These are phyloP conservation scores for Yarrowia osloensis DNA, from an alignment of 805 yeast genomes.

Conservation along the genomic window DNA sequence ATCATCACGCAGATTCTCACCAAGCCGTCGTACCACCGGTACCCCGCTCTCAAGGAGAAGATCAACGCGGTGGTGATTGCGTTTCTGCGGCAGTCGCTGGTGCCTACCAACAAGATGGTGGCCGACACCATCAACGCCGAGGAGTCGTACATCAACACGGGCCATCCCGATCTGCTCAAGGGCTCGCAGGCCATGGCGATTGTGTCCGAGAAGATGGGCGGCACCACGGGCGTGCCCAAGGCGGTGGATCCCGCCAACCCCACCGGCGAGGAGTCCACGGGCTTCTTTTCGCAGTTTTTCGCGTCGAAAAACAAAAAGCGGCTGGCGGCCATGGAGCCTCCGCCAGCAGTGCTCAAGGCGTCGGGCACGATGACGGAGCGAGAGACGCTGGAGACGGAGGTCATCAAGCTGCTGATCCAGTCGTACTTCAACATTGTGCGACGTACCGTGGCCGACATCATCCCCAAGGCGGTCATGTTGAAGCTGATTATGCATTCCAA, in stretches of 20 bases:
- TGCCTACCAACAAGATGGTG: slow-evolving; percentile 86
- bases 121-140: slow-evolving; percentile 81
- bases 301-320: slow-evolving; percentile 90
- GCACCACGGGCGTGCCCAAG: slow-evolving; percentile 43
- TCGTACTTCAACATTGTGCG: slow-evolving; percentile 92
- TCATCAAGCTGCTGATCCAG: slow-evolving; percentile 84
- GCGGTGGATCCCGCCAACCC: slow-evolving; percentile 36
- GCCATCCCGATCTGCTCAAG: slow-evolving; percentile 92
- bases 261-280: slow-evolving; percentile 56
- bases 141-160: slow-evolving; percentile 94
- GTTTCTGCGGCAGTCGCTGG: slow-evolving; percentile 72
- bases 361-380: slow-evolving; percentile 91
- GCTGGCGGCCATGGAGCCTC: slow-evolving; percentile 94
- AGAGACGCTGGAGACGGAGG: slow-evolving; percentile 96
- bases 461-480: slow-evolving; percentile 94
- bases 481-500: slow-evolving; percentile 83
- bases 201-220: slow-evolving; percentile 88
- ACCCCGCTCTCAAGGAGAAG: slow-evolving; percentile 88
- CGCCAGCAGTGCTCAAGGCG: slow-evolving; percentile 92
- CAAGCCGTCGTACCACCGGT: slow-evolving; percentile 80
- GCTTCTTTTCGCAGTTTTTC: slow-evolving; percentile 96
- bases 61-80: slow-evolving; percentile 77
- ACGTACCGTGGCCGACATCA: slow-evolving; percentile 87
- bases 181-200: slow-evolving; percentile 75
- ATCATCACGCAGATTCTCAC: slow-evolving; percentile 81